Evolutionary conservation across 352 stramenopile species (phyloP).

Genomic region (Phytophthora sp.): DNA sequence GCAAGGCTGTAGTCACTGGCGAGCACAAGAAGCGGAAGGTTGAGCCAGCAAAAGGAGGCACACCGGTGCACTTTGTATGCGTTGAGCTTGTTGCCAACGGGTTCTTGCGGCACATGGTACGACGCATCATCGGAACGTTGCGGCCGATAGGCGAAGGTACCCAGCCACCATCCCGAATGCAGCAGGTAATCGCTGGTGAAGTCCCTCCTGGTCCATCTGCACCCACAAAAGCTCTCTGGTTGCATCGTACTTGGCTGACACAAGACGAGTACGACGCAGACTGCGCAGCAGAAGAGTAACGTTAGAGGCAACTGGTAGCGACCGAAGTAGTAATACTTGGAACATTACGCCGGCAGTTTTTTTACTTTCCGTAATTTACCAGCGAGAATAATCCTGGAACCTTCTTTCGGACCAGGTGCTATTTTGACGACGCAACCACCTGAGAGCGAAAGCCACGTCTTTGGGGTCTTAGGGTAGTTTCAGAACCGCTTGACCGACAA

Average conservation of each 20-base stretch:
- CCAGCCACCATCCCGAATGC: slow-evolving; percentile 56
- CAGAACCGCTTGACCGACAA: no score
- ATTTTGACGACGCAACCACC: no score
- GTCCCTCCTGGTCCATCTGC: slow-evolving; percentile 70
- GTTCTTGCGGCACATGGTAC: slow-evolving; percentile 90
- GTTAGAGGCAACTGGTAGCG: neutral
- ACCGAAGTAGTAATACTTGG: no score
- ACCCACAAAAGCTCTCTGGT: slow-evolving; percentile 79
- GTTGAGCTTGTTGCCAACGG: slow-evolving; percentile 85
- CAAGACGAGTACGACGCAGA: slow-evolving; percentile 77
- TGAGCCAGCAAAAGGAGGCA: slow-evolving; percentile 15
- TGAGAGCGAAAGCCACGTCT: no score
- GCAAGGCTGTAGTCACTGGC: slow-evolving; percentile 11
- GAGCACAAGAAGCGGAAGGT: slow-evolving; percentile 57
- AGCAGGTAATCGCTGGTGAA: slow-evolving; percentile 68
- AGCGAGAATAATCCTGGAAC: no score
- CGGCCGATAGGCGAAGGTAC: slow-evolving; percentile 81
- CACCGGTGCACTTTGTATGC: slow-evolving; percentile 77
- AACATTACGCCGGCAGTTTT: no score
- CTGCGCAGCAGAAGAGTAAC: slow-evolving; percentile 31
- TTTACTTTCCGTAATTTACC: no score
- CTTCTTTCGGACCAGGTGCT: no score
- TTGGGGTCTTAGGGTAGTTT: no score
- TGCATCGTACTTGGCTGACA: slow-evolving; percentile 86
- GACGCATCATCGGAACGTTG: slow-evolving; percentile 82